Evolutionary conservation across 257 asterid genomes (phyloP).

Genomic region (Prunella vulgaris): DNA sequence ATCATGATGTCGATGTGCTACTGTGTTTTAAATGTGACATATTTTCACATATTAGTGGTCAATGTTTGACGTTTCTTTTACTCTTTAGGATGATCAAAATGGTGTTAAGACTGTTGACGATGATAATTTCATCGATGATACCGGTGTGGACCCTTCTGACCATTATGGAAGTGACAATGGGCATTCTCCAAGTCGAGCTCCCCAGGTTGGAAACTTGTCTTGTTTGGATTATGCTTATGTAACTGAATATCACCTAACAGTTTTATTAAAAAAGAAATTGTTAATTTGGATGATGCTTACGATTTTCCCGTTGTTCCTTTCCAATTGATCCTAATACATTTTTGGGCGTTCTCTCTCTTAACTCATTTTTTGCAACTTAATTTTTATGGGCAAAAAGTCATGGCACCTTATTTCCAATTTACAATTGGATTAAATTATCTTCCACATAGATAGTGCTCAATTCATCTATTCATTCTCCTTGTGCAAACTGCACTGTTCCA

Average conservation of each 20-base stretch:
- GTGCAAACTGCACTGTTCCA: neutral
- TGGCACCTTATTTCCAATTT: constrained; percentile 40
- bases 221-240: constrained; percentile 6
- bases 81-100: constrained; percentile 63
- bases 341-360: neutral
- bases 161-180: constrained; percentile 56
- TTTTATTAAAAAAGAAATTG: neutral
- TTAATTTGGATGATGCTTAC: constrained; percentile 50
- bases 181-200: constrained; percentile 66
- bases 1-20: neutral
- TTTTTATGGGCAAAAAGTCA: neutral
- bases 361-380: neutral
- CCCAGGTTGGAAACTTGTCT: constrained; percentile 44
- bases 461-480: neutral
- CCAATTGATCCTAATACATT: neutral
- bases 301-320: constrained; percentile 14
- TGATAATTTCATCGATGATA: constrained; percentile 86
- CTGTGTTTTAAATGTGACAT: neutral
- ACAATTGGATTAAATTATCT: neutral
- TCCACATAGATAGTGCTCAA: neutral
- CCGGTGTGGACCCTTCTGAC: constrained; percentile 71
- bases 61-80: constrained; percentile 3
- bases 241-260: neutral
- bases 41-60: neutral
- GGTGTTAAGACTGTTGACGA: constrained; percentile 60